Evolutionary conservation across 1,284 basidiomycete species (phyloP).

Genomic region (Phylloporus sp.): DNA sequence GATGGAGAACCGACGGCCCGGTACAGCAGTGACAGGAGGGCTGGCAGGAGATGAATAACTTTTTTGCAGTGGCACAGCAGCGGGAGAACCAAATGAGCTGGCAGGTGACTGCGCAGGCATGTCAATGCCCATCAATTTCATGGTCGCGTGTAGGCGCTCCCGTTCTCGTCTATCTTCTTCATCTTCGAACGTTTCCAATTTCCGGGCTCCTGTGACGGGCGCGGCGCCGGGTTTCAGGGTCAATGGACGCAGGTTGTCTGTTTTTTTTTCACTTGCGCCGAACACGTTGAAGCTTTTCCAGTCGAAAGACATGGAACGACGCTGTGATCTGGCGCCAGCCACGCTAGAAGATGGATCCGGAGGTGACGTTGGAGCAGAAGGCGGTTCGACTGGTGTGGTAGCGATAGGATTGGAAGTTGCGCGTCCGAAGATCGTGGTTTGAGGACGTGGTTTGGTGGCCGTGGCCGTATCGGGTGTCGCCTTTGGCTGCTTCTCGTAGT

Average conservation of each 20-base stretch:
- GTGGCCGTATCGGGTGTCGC: slow-evolving; percentile 29
- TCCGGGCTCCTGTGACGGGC: slow-evolving; percentile 68
- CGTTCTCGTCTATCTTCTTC: slow-evolving; percentile 88
- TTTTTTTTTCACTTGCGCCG: slow-evolving; percentile 65
- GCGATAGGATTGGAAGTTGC: slow-evolving; percentile 49
- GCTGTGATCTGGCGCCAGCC: slow-evolving; percentile 55
- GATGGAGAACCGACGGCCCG: slow-evolving; percentile 67
- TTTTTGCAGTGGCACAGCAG: slow-evolving; percentile 50
- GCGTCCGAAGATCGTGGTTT: slow-evolving; percentile 63
- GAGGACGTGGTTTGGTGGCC: slow-evolving; percentile 60
- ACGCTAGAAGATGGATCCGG: slow-evolving; percentile 35
- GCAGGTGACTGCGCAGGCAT: slow-evolving; percentile 50
- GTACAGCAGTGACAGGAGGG: slow-evolving; percentile 45
- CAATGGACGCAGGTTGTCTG: slow-evolving; percentile 70
- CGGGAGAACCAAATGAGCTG: slow-evolving; percentile 30
- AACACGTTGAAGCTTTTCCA: slow-evolving; percentile 80
- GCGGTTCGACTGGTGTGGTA: slow-evolving; percentile 43
- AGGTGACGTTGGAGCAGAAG: slow-evolving; percentile 47
- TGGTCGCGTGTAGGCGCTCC: slow-evolving; percentile 84
- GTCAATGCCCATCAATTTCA: slow-evolving; percentile 93
- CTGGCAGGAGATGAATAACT: slow-evolving; percentile 50
- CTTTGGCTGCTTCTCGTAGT: slow-evolving; percentile 73
- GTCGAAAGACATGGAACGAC: slow-evolving; percentile 82
- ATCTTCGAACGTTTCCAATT: slow-evolving; percentile 79
- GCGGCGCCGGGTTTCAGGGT: slow-evolving; percentile 71